Percentiles rank a stretch among this genome's conserved stretches.
phyloP scores from a whole-genome alignment of 2,329 filamentous ascomycete genomes.

The Cordyceps tenuipes region DNA sequence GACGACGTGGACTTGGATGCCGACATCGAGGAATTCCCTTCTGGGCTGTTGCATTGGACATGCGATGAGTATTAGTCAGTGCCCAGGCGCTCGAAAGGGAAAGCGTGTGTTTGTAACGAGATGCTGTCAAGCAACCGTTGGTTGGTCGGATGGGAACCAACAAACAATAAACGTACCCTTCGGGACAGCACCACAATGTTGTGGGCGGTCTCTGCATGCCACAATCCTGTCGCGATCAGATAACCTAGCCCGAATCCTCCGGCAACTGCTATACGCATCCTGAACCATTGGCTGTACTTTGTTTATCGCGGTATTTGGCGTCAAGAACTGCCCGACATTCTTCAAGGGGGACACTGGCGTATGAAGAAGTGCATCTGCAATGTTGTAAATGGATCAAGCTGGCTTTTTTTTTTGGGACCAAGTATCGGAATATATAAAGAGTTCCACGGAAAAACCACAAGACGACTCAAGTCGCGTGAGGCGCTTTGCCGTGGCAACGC shows the following conservation, averaged over 20 bases:
- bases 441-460: not conserved
- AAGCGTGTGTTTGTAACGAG: not conserved
- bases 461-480: not conserved
- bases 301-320: not conserved
- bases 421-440: not conserved
- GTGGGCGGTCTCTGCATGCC: slow-evolving; percentile 50
- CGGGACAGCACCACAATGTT: slow-evolving; percentile 63
- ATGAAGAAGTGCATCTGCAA: not conserved
- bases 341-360: not conserved
- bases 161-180: slow-evolving; percentile 35
- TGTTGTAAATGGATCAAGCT: not conserved
- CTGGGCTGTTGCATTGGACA: slow-evolving; percentile 34
- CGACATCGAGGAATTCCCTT: slow-evolving; percentile 43
- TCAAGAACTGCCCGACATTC: slow-evolving; percentile 1
- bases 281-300: slow-evolving; percentile 18
- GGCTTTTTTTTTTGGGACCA: not conserved
- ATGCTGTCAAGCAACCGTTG: not conserved
- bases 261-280: slow-evolving; percentile 43
- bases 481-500: not conserved
- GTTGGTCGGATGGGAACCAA: not conserved
- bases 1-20: slow-evolving; percentile 60
- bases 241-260: slow-evolving; percentile 38
- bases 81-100: too few relatives aligned
- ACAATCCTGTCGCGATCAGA: slow-evolving; percentile 45
- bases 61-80: not conserved